phyloP scores from a whole-genome alignment of 1,284 basidiomycete species.

The Marasmius sp. region DNA sequence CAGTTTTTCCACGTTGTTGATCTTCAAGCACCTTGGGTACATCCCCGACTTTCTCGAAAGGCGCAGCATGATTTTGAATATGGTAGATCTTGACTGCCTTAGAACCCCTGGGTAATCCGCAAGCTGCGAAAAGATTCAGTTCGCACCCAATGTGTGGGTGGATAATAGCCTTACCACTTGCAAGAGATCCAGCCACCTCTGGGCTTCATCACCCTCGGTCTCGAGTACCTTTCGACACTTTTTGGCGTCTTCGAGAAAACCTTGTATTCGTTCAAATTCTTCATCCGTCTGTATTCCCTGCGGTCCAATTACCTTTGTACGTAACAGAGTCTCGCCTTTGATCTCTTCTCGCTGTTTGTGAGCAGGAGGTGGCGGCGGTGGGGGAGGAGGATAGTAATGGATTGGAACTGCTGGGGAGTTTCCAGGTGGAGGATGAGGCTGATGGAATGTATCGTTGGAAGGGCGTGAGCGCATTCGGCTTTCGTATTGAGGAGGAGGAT shows the following conservation, averaged over 20 bases:
- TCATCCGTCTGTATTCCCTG: not conserved
- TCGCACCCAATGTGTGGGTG: too few relatives aligned
- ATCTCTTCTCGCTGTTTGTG: conserved; percentile 33
- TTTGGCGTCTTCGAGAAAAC: not conserved
- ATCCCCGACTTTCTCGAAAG: not conserved
- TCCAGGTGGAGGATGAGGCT: not conserved
- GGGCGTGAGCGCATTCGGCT: not conserved
- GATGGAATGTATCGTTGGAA: not conserved
- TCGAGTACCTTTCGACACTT: not conserved
- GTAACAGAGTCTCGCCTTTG: too few relatives aligned
- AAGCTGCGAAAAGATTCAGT: not conserved
- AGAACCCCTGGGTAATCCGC: not conserved
- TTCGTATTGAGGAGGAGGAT: not conserved
- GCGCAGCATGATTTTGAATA: not conserved
- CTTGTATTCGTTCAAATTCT: not conserved
- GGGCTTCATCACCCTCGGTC: not conserved
- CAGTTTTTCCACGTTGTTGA: not conserved
- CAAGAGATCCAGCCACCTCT: not conserved
- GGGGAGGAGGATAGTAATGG: not conserved
- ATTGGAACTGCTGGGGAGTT: not conserved
- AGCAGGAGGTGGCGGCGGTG: too few relatives aligned
- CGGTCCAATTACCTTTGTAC: not conserved
- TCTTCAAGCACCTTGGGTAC: not conserved
- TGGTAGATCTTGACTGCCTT: not conserved
- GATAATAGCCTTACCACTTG: not conserved